Base-by-base conservation (phyloP, 805 yeast species). In the Phaffomyces antillensis region DNA sequence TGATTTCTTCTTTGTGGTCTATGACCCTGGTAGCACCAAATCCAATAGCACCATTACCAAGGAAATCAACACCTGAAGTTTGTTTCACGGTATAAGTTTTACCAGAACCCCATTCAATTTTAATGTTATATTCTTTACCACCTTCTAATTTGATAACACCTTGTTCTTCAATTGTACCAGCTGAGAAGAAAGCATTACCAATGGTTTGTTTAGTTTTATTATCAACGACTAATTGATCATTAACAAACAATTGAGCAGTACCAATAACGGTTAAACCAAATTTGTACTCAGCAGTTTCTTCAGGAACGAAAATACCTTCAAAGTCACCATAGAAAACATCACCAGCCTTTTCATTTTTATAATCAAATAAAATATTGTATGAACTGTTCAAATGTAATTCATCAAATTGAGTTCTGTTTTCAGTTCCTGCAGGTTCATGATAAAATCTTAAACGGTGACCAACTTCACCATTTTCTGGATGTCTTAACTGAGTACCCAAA, bases 211-310 rank as follows among this genome's bases (percentile, higher is more conserved):
- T 59, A 37, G 78, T 73, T 52, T 68, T 71, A 62, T 79, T 78
- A 58, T 80, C 83, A 41, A 77, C 73, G 30, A 81, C 63, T 45
- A 77, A 62, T 53, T 72, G 52, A 45, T 62, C 83, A 52, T 81
- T 72, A 41, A 79, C 58, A 51, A 67, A 81, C 20, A 81, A 48
- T 55, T 70, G 72, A 28, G 79, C 82, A 35, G 82, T 74, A 18
- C 86, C 86, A 41, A 65, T 54, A 32, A 71, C 72, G 15, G 75
- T 61, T 43, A 75, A 58, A 20, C 83, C 84, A 52, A 80, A 71
- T 44, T 70, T 71, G 53, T 73, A 79, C 15, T 59, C 65, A 10
- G 74, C 81, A 39, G 72, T 51, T 38, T 64, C 68, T 32, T 74
- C 77, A 4, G 83, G 76, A 9, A 50, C 59, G 50, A 67, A 76